These are phyloP conservation scores for Termitomyces bulborhizus DNA, from an alignment of 768 basidiomycete genomes.

Conservation along the genomic window DNA sequence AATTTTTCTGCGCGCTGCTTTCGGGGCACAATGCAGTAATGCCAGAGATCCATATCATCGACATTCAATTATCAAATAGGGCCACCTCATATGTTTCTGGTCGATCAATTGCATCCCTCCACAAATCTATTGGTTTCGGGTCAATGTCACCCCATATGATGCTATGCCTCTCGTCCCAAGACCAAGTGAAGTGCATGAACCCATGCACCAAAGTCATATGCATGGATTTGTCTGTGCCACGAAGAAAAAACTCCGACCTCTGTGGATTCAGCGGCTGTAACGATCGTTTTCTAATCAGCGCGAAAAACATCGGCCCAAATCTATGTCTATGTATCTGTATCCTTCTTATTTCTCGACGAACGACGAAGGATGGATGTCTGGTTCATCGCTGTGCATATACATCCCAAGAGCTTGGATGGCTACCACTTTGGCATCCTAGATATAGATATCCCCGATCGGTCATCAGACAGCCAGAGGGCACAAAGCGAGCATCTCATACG, in stretches of 20 bases:
- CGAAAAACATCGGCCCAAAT: conserved; percentile 15
- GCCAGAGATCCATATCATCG: background rate
- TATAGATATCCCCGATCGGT: background rate
- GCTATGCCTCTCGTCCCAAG: background rate
- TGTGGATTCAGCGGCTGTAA: background rate
- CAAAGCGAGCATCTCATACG: conserved; percentile 3
- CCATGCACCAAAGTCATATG: background rate
- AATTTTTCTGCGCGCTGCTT: background rate
- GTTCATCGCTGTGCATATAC: background rate
- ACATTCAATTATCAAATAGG: background rate
- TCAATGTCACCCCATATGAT: background rate
- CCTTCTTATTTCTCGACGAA: conserved; percentile 9
- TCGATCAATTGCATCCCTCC: background rate
- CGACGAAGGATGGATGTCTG: conserved; percentile 9
- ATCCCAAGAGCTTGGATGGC: conserved; percentile 1
- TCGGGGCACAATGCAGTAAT: background rate
- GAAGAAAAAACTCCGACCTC: conserved; percentile 1
- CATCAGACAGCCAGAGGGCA: background rate
- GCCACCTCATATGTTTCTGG: background rate
- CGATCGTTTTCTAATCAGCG: conserved; percentile 5
- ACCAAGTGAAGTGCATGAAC: background rate
- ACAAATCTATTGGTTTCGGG: too few relatives aligned
- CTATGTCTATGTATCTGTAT: too few relatives aligned
- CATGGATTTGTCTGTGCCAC: too few relatives aligned
- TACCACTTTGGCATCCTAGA: conserved; percentile 1